Evolutionary conservation across 495 filamentous ascomycete genomes (phyloP), one percentile per base, ranked within the genome.

Genomic region (Acidiella bohemica): DNA sequence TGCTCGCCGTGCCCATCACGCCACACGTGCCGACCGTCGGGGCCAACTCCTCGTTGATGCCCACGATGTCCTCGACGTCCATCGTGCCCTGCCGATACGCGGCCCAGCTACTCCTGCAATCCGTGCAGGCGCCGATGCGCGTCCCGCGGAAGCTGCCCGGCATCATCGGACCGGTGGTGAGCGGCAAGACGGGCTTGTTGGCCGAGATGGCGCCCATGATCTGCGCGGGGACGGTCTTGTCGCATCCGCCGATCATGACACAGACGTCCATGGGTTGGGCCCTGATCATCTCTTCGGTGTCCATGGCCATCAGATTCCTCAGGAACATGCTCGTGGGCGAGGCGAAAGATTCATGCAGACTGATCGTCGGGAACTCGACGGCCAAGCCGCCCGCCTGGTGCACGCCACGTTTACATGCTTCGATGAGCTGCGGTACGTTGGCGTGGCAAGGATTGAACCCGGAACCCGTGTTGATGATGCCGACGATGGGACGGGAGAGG

Each of bases 141-240:
- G 61, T 53, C 0, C 75, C 75, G 17, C 62, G 65, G 46, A 73
- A 67, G 45, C 66, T 76, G 0, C 76, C 76, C 0, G 75, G 73
- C 66, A 78, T 67, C 76, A 80, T 80, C 3, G 76, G 75, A 0
- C 75, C 76, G 2, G 76, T 78, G 2, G 77, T 64, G 0, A 80
- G 60, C 19, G 72, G 73, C 20, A 79, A 53, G 20, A 78, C 61
- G 4, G 75, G 73, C 49, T 79, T 80, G 47, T 81, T 78, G 13
- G 76, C 75, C 0, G 75, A 79, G 5, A 81, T 77, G 0, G 70
- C 75, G 2, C 75, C 76, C 75, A 81, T 79, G 3, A 80, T 51
- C 51, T 80, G 76, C 13, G 75, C 76, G 4, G 76, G 75, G 0
- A 73, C 70, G 0, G 76, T 80, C 54, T 81, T 81, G 42, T 81